Evolutionary conservation across 2,329 filamentous ascomycete genomes (phyloP).

Genomic region (Lasiodiplodia sp.): DNA sequence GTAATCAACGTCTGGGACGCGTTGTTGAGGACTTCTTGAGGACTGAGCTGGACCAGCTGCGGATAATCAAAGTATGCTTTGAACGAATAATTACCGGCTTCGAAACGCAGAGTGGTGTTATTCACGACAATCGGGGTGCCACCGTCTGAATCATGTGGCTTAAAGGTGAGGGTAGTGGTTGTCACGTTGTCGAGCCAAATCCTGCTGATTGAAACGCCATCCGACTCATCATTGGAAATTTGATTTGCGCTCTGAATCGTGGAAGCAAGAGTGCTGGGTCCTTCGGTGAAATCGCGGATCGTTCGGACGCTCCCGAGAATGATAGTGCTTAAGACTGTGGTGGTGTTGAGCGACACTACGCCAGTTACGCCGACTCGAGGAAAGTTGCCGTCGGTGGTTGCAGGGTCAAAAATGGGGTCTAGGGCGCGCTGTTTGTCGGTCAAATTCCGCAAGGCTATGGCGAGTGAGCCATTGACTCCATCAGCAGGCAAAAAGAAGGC

Average conservation of each 20-base stretch:
- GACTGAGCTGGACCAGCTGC: constrained; percentile 63
- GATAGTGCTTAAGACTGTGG: constrained; percentile 61
- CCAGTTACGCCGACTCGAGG: constrained; percentile 63
- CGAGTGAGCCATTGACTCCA: constrained; percentile 61
- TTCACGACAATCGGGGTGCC: constrained; percentile 34
- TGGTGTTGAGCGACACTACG: constrained; percentile 63
- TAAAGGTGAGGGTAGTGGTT: constrained; percentile 60
- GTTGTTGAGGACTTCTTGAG: constrained; percentile 59
- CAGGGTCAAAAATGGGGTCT: constrained; percentile 52
- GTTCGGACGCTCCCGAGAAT: constrained; percentile 69
- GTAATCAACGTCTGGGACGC: constrained; percentile 55
- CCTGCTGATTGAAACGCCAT: constrained; percentile 58
- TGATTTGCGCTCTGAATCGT: constrained; percentile 63
- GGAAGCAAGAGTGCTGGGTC: constrained; percentile 59
- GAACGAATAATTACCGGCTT: constrained; percentile 64
- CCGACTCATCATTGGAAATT: constrained; percentile 48
- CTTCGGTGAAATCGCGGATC: constrained; percentile 69
- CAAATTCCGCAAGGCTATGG: constrained; percentile 61
- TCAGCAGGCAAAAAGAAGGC: constrained; percentile 64
- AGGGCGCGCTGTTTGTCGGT: constrained; percentile 54
- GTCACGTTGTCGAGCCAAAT: constrained; percentile 70
- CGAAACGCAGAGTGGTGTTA: constrained; percentile 56
- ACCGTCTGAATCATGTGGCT: constrained; percentile 40
- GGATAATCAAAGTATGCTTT: constrained; percentile 68
- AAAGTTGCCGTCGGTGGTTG: constrained; percentile 37